Percentiles rank a stretch among this genome's conserved stretches.
phyloP scores from a whole-genome alignment of 2,329 filamentous ascomycete species.

The Alternaria sp. region DNA sequence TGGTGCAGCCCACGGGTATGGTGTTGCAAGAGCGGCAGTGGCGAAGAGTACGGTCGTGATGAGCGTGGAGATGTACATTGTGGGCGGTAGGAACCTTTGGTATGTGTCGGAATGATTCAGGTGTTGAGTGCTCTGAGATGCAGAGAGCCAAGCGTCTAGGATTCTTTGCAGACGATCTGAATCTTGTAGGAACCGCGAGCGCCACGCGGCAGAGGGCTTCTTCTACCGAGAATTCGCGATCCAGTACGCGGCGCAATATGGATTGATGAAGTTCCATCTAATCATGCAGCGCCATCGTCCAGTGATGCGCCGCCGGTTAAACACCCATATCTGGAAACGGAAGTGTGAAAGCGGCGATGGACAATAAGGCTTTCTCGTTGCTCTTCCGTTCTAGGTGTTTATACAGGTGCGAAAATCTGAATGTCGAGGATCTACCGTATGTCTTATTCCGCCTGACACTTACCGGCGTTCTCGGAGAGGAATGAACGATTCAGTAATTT shows the following conservation, averaged over 20 bases:
- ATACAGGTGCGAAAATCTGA: background rate
- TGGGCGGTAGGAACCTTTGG: background rate
- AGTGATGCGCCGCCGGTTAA: conserved; percentile 17
- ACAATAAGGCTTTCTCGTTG: background rate
- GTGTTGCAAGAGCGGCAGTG: conserved; percentile 21
- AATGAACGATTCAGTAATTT: too few relatives aligned
- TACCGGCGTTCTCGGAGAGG: too few relatives aligned
- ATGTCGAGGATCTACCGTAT: background rate
- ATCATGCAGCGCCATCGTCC: conserved; percentile 4
- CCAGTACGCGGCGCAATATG: conserved; percentile 19
- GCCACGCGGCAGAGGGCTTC: conserved; percentile 9
- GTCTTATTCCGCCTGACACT: background rate
- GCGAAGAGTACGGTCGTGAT: conserved; percentile 22
- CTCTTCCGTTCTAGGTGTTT: background rate
- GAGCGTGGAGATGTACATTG: conserved; percentile 26
- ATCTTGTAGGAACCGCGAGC: background rate
- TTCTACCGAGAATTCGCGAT: background rate
- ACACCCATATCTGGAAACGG: background rate
- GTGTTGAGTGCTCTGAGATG: background rate
- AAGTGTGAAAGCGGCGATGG: background rate
- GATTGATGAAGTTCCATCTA: conserved; percentile 15
- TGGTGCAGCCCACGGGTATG: conserved; percentile 25
- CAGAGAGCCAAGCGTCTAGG: background rate
- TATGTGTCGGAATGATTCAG: background rate
- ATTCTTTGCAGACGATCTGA: background rate